Conservation (phyloP, 257 asterid genomes). For the Ligustrum vulgare region DNA sequence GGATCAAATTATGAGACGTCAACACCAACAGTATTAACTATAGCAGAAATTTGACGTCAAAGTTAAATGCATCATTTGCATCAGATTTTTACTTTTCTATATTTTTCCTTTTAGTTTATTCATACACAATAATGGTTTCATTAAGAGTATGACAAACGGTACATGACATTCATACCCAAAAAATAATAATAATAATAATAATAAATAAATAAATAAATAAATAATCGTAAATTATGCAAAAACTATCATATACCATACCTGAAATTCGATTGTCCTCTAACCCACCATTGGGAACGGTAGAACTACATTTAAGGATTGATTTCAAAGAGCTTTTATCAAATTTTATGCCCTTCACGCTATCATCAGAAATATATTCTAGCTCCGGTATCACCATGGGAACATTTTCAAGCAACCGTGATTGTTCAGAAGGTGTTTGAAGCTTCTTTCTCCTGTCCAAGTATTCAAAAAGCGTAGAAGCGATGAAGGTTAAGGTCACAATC, state of each 20-base stretch:
- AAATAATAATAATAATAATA: too few relatives aligned
- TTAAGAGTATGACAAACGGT: background rate
- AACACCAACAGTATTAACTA: background rate
- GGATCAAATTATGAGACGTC: background rate
- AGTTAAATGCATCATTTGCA: background rate
- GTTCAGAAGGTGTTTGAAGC: conserved; percentile 53
- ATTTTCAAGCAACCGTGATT: conserved; percentile 36
- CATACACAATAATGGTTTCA: background rate
- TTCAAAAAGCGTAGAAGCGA: conserved; percentile 33
- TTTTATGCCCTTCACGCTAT: conserved; percentile 17
- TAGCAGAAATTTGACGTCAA: background rate
- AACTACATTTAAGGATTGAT: conserved; percentile 23
- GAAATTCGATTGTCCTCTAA: conserved; percentile 29
- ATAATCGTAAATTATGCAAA: background rate
- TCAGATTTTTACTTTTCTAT: background rate
- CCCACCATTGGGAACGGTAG: conserved; percentile 18
- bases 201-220: too few relatives aligned
- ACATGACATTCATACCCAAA: background rate
- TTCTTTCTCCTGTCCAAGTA: conserved; percentile 45
- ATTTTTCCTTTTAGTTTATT: background rate
- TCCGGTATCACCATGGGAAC: conserved; percentile 59
- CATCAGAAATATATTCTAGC: conserved; percentile 32
- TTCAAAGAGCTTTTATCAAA: conserved; percentile 28
- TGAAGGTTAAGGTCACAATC: conserved; percentile 39
- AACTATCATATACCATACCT: conserved; percentile 29